Base-by-base conservation (phyloP, 139 green algal species). In the Nannochloris sp. region DNA sequence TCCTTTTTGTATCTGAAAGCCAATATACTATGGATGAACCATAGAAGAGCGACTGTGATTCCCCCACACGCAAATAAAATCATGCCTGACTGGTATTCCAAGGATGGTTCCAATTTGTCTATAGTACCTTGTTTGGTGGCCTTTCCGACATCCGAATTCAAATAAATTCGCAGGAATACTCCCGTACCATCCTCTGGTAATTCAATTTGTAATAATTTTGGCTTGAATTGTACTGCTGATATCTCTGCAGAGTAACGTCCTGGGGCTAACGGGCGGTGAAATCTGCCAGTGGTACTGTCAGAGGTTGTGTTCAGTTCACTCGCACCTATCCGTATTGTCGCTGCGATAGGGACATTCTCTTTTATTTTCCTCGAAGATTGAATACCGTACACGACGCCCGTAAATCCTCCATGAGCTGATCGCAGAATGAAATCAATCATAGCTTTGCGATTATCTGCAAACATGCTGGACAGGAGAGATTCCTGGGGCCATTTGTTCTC, bases 401-500 rank as follows among this genome's bases (percentile, higher is more conserved):
- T 58, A 23, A 59, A 44, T 62, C 87, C 83, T 8, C 80, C 76
- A 12, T 84, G 66, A 2, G 60, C 65, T 3, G 77, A 77, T 3
- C 55, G 58, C 14, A 84, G 36, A 0, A 84, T 68, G 14, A 82
- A 83, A 9, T 74, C 66, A 13, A 90, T 45, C 68, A 93, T 49
- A 11, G 84, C 77, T 0, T 78, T 53, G 46, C 64, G 50, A 67
- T 95, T 92, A 67, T 90, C 77, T 30, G 75, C 45, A 72, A 78
- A 93, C 36, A 91, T 64, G 23, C 48, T 13, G 1, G 68, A 61
- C 33, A 93, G 74, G 16, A 59, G 5, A 12, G 30, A 46, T 26
- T 71, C 68, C 9, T 73, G 29, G 10, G 86, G 86, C 79, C 79
- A 89, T 73, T 97, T 97, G 45, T 57, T 23, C 1, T 86, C 68